Evolutionary conservation across 202 grass and related monocot species (phyloP), one percentile per base, ranked within the genome.

Genomic region (Hordeum pubiflorum): DNA sequence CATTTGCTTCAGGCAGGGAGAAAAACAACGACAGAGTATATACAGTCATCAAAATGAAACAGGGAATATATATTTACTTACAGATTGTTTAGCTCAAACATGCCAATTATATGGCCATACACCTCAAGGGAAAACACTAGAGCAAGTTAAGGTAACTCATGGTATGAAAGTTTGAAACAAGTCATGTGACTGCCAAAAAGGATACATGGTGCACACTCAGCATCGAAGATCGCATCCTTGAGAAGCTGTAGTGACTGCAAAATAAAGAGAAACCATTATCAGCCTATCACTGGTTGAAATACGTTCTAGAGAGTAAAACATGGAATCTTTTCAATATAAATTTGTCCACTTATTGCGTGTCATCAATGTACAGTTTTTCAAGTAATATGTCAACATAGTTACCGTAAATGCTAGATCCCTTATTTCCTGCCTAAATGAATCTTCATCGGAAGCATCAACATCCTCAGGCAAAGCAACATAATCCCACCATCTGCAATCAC

Each of bases 31-130:
- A 57, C 12, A 40, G 1, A 6, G 34, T 22, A 77, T 33, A n/a
- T 13, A 59, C 3, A 34, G 10, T 32, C 0, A 33, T 62, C 58
- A 79, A 71, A 21, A 58, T 46, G 40, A 71, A 79, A 86, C 9
- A 71, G 33, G 34, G 14, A 36, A 77, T 17, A 29, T 15, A 37
- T 72, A 27, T 76, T 70, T 57, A 93, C 96, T 93, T 84, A 98
- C 92, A 98, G 96, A 90, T 95, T 98, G 90, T 98, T 98, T 72
- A 98, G 86, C 85, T 98, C 95, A 95, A 95, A 98, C 96, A 95
- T 91, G 88, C 92, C 92, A 85, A 98, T 91, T 87, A 98, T 91
- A 82, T 94, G 85, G 23, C 92, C 92, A 83, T 95, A 98, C 41
- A 91, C 85, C 68, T 98, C 92, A 63, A 95, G 92, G 3, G 95